A percentile compares a stretch with the other conserved stretches of the same genome.
Evolutionary conservation across 1,284 basidiomycete species (phyloP).

Genomic region (Termitomyces sp.): DNA sequence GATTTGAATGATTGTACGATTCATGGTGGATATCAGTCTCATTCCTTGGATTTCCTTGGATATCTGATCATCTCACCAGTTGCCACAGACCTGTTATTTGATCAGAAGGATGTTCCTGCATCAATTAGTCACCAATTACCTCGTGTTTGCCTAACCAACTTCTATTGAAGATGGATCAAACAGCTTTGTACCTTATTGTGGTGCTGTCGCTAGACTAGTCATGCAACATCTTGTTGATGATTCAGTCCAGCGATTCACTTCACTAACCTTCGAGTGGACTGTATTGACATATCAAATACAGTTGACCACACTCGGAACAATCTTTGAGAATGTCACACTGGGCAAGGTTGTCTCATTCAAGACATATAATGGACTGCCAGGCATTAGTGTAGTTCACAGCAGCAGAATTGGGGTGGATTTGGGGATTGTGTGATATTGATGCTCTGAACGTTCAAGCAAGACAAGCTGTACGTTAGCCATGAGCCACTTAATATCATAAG

Average conservation of each 20-base stretch:
- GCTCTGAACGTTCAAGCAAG: no score
- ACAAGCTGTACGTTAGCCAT: no score
- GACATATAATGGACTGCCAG: constrained; percentile 68
- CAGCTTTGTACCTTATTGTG: constrained; percentile 65
- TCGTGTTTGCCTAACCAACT: background rate
- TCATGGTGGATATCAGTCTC: background rate
- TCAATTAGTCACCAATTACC: constrained; percentile 33
- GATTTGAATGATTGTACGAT: constrained; percentile 56
- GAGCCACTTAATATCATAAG: no score
- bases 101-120: constrained; percentile 57
- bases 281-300: constrained; percentile 61
- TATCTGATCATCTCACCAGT: constrained; percentile 27
- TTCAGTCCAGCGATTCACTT: constrained; percentile 48
- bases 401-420: no score
- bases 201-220: constrained; percentile 61
- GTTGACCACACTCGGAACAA: constrained; percentile 62
- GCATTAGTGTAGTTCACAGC: no score
- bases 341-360: constrained; percentile 63
- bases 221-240: constrained; percentile 64
- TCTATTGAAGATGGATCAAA: constrained; percentile 50
- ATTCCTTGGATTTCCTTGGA: background rate
- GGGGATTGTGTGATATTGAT: no score
- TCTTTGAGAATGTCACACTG: constrained; percentile 63
- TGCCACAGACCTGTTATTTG: constrained; percentile 57
- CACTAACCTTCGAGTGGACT: constrained; percentile 58